A percentile compares a stretch with the other conserved stretches of the same genome.
Conservation (phyloP, 768 basidiomycete species). For the Astraeus odoratus region DNA sequence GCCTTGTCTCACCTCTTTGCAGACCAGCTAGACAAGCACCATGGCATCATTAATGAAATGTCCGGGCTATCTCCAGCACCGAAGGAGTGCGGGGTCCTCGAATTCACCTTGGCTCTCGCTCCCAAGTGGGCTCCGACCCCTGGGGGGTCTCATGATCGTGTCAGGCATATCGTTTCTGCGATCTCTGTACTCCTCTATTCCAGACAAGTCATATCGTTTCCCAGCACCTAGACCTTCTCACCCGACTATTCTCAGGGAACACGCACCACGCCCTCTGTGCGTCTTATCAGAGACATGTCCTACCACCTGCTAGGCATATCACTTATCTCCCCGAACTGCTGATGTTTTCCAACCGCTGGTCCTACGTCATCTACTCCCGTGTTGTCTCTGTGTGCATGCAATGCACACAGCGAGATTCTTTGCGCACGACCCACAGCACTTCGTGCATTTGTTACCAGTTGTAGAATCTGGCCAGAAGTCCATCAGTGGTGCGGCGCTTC, state of each 20-base stretch:
- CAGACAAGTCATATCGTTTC: conserved; percentile 17
- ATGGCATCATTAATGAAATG: conserved; percentile 31
- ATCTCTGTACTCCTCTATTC: conserved; percentile 48
- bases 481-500: conserved; percentile 61
- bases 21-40: conserved; percentile 36
- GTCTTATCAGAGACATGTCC: conserved; percentile 51
- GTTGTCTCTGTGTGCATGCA: conserved; percentile 60
- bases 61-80: conserved; percentile 27
- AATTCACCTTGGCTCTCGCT: conserved; percentile 40
- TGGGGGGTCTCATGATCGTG: conserved; percentile 49
- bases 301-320: conserved; percentile 47
- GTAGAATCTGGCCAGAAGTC: conserved; percentile 48
- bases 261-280: conserved; percentile 42
- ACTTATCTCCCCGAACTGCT: conserved; percentile 47
- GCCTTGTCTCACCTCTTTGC: conserved; percentile 57
- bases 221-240: conserved; percentile 13
- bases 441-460: conserved; percentile 47
- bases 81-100: conserved; percentile 9
- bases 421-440: conserved; percentile 51
- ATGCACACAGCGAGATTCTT: conserved; percentile 48
- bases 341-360: conserved; percentile 58
- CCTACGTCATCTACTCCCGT: conserved; percentile 48
- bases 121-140: conserved; percentile 70
- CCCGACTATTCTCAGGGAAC: conserved; percentile 28
- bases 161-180: conserved; percentile 60